Evolutionary conservation across 2,329 filamentous ascomycete genomes (phyloP).

Genomic region (Colletotrichum sp.): DNA sequence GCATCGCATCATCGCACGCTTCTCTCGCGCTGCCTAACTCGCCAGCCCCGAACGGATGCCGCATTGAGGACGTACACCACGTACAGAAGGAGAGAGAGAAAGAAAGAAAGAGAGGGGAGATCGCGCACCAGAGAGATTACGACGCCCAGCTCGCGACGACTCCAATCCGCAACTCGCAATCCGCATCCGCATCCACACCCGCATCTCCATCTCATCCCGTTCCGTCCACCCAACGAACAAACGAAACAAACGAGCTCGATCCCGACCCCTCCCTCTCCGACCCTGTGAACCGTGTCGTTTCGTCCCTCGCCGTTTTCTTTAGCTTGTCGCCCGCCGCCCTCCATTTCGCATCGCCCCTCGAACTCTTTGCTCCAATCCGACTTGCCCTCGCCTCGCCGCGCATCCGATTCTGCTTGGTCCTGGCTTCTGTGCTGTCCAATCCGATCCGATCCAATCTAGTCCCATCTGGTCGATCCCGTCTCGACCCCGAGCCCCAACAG

Average conservation of each 20-base stretch:
- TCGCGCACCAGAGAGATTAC: not conserved
- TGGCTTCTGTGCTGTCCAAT: not conserved
- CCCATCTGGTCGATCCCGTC: not conserved
- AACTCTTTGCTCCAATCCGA: not conserved
- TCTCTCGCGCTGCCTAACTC: not conserved
- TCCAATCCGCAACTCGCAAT: not conserved
- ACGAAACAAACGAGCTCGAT: not conserved
- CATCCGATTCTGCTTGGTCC: not conserved
- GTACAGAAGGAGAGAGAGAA: not conserved
- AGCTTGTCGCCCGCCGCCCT: not conserved
- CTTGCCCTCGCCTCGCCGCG: not conserved
- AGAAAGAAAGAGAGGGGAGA: not conserved
- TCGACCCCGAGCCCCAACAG: not conserved
- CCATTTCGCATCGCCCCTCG: not conserved
- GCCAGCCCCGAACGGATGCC: not conserved
- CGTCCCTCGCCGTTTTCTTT: not conserved
- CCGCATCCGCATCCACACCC: not conserved
- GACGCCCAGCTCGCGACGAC: conserved; percentile 9
- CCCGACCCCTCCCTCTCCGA: not conserved
- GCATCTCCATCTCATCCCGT: not conserved
- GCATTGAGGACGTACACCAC: not conserved
- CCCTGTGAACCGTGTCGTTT: not conserved
- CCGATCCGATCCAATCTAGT: not conserved
- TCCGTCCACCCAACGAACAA: not conserved
- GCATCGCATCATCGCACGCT: not conserved